Base-by-base conservation (phyloP, 1,284 basidiomycete species). In the Heimioporus punctisporus region DNA sequence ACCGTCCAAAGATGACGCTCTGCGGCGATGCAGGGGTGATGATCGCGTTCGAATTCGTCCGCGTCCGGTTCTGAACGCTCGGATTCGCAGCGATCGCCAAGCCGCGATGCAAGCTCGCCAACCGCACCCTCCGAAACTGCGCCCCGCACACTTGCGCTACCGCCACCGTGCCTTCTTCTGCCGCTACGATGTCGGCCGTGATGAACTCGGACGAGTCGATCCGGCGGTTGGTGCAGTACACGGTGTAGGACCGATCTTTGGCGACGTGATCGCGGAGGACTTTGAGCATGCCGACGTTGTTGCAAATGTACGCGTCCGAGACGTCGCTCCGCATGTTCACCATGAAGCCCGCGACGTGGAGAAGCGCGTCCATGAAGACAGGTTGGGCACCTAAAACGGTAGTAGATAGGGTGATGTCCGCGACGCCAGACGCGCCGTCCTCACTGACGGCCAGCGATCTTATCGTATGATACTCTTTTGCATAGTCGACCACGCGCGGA, bases 341-440 rank as follows among this genome's bases (percentile, higher is more conserved):
- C 42, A 90, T 71, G 67, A 91, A 88, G 3, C 88, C 88, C 1
- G 86, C 82, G 30, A 81, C 76, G 56, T 91, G 88, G 30, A 90
- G 73, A 25, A 90, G 72, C 0, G 84, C 81, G 60, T 91, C 88
- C 50, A 82, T 72, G 68, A 88, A 87, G n/a, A 87, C 63, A 2
- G 83, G 80, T 54, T 84, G 77, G 6, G 75, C 71, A 6, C 76
- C 70, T 57, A 76, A 81, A 12, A 65, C 59, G 24, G 59, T 77
- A 19, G 31, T 77, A 19, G 31, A 34, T 11, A 85, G 67, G 34
- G 70, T 65, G 28, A 87, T 66, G 2, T 70, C 66, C 1, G 84
- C 86, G 54, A 76, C 76, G 3, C 79, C 85, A 58, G 82, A 81
- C 65, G 78, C 74, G n/a, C 78, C 78, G 51, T 74, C 69, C 0